phyloP scores from a whole-genome alignment of 257 asterid genomes.

The Asclepias syriaca region DNA sequence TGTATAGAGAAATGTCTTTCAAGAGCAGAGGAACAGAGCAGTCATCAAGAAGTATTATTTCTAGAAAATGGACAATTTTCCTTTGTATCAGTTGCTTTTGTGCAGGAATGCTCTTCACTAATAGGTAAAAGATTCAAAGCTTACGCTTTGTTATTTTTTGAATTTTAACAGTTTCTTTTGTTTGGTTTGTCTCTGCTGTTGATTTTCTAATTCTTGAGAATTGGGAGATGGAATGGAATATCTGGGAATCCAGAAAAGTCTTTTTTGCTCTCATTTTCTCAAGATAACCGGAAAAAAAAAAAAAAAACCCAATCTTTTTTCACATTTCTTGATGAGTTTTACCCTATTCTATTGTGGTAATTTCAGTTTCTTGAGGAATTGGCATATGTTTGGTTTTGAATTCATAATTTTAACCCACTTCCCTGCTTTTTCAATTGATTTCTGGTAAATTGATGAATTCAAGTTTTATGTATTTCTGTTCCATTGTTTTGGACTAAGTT shows the following conservation, averaged over 20 bases:
- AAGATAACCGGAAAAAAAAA: not conserved
- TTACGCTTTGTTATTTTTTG: not conserved
- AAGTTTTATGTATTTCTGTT: not conserved
- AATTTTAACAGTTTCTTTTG: not conserved
- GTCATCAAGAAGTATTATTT: conserved; percentile 44
- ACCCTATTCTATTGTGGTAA: not conserved
- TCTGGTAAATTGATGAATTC: not conserved
- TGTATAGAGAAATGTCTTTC: conserved; percentile 32
- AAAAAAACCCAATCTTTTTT: not conserved
- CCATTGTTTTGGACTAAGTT: not conserved
- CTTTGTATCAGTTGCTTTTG: conserved; percentile 75
- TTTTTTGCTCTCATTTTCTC: not conserved
- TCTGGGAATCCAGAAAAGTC: not conserved
- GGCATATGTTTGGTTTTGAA: not conserved
- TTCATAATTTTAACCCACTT: not conserved
- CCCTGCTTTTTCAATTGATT: not conserved
- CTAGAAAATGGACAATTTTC: conserved; percentile 64
- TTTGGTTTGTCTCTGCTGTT: not conserved
- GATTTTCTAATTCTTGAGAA: not conserved
- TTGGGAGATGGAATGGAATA: not conserved
- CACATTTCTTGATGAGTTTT: conserved; percentile 1
- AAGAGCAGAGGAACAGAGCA: conserved; percentile 68
- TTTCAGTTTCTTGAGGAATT: not conserved
- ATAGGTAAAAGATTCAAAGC: conserved; percentile 40
- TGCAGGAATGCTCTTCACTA: conserved; percentile 73